Conservation (phyloP, 1,139 yeast species). For the Blastobotrys capitulatus region DNA sequence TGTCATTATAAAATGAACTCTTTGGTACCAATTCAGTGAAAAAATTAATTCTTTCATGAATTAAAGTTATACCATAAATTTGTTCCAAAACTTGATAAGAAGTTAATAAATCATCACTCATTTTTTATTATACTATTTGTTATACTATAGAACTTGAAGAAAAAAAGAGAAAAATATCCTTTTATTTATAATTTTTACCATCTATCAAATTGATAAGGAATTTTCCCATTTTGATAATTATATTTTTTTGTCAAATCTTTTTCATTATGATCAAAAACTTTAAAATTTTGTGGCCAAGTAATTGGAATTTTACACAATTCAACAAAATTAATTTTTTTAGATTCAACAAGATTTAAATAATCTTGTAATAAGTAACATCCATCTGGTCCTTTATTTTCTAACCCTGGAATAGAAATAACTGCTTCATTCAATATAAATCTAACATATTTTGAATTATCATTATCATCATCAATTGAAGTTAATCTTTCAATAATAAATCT, state of each 20-base stretch:
- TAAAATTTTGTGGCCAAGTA: constrained; percentile 1
- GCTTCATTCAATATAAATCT: constrained; percentile 56
- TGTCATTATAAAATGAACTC: too few relatives aligned
- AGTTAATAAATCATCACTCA: not conserved
- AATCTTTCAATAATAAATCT: constrained; percentile 49
- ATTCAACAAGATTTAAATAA: constrained; percentile 49
- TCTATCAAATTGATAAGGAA: constrained; percentile 1
- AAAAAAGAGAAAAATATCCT: too few relatives aligned
- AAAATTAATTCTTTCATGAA: not conserved
- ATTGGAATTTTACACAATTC: constrained; percentile 1
- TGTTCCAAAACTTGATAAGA: not conserved
- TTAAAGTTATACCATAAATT: not conserved
- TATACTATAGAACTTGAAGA: too few relatives aligned
- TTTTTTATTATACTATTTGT: too few relatives aligned
- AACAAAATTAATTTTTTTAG: constrained; percentile 55
- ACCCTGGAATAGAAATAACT: constrained; percentile 49
- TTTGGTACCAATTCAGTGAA: not conserved
- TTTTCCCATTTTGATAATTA: not conserved
- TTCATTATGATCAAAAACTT: constrained; percentile 3
- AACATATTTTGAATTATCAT: constrained; percentile 36
- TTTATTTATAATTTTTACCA: too few relatives aligned
- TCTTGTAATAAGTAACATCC: constrained; percentile 14
- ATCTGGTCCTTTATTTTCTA: constrained; percentile 50
- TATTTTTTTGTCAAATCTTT: constrained; percentile 3
- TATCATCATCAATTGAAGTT: constrained; percentile 29